Percentiles rank a stretch among this genome's conserved stretches.
Conservation (phyloP, 129 eudicot genomes). For the Flaveria robusta region DNA sequence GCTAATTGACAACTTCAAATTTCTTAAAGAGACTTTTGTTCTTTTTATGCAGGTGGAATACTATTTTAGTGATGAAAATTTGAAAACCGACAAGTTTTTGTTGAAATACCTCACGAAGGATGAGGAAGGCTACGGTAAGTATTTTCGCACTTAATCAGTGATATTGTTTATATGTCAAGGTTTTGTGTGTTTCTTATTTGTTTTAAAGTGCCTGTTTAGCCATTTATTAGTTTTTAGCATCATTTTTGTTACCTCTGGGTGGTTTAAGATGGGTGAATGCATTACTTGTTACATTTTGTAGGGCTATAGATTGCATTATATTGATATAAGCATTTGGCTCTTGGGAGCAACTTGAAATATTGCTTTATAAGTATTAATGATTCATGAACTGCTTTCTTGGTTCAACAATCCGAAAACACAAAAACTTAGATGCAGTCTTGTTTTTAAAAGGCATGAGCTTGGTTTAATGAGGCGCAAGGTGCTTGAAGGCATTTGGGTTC, state of each 20-base stretch:
- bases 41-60: conserved; percentile 66
- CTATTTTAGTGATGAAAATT: conserved; percentile 80
- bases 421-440: conserved; percentile 1
- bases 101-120: conserved; percentile 59
- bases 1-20: neutral
- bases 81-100: conserved; percentile 69
- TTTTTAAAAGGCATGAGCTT: neutral
- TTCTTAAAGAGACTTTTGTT: neutral
- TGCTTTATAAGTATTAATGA: neutral
- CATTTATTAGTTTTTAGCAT: neutral
- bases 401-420: neutral
- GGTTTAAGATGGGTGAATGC: conserved; percentile 7
- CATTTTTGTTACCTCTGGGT: neutral
- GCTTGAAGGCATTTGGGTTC: neutral
- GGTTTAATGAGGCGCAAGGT: neutral
- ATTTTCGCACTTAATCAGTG: neutral
- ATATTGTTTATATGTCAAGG: conserved; percentile 2
- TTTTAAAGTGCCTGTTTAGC: neutral
- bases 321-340: conserved; percentile 11
- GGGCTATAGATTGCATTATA: neutral
- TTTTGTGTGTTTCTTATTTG: neutral
- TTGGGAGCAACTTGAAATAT: neutral
- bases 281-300: neutral
- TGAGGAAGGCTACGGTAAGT: conserved; percentile 72
- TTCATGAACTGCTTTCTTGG: neutral